Conservation (phyloP, 148 eudicot genomes). For the Fallopia convolvulus region DNA sequence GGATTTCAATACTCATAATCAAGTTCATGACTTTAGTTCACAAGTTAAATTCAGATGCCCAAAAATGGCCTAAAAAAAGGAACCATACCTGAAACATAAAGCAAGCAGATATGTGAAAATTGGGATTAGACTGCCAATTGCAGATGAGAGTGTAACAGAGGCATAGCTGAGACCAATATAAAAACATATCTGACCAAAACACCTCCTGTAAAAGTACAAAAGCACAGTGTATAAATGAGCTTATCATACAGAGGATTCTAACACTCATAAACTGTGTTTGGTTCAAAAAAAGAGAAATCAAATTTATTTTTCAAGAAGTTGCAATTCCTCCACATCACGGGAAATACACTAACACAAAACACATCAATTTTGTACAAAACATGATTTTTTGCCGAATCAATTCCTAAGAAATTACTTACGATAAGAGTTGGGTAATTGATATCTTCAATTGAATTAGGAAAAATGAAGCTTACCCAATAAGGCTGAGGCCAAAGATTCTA, state of each 20-base stretch:
- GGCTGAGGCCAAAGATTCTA: background rate
- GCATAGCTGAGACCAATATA: background rate
- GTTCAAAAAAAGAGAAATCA: too few relatives aligned
- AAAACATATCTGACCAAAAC: background rate
- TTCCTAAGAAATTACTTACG: too few relatives aligned
- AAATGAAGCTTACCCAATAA: background rate
- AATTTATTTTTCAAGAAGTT: too few relatives aligned
- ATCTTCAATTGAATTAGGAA: background rate
- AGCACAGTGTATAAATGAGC: background rate
- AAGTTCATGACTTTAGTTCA: background rate
- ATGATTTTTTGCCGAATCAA: too few relatives aligned
- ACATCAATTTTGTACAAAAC: too few relatives aligned
- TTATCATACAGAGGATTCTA: too few relatives aligned
- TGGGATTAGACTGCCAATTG: background rate
- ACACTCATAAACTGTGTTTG: too few relatives aligned
- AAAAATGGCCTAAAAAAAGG: too few relatives aligned
- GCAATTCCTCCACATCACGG: too few relatives aligned
- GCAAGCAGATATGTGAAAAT: background rate
- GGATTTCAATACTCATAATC: background rate
- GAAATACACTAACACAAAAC: too few relatives aligned
- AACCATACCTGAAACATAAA: background rate
- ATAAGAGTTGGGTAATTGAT: background rate
- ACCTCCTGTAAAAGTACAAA: background rate
- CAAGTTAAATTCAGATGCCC: background rate
- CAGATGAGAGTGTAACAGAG: background rate